phyloP scores from a whole-genome alignment of 768 basidiomycete species.

The Tubosaeta sp. region DNA sequence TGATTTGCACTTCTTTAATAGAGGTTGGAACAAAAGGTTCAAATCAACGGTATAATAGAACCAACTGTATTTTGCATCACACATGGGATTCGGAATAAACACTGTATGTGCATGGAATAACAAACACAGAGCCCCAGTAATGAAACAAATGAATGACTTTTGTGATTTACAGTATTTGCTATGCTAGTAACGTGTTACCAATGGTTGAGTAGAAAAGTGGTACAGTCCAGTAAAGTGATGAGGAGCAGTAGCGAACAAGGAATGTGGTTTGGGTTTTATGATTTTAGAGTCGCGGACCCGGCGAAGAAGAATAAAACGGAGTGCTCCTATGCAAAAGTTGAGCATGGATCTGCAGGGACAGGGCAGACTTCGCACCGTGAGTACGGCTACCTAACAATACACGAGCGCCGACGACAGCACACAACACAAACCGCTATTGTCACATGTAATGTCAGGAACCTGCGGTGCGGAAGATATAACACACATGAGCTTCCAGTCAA shows the following conservation, averaged over 20 bases:
- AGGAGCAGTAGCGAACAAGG: conserved; percentile 12
- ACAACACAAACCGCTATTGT: conserved; percentile 22
- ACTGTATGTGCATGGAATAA: conserved; percentile 24
- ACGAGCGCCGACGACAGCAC: conserved; percentile 36
- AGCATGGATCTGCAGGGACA: conserved; percentile 21
- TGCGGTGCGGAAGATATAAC: conserved; percentile 22
- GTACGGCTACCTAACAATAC: conserved; percentile 54
- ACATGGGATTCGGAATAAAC: conserved; percentile 10
- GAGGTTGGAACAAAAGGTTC: neutral
- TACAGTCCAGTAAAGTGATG: conserved; percentile 27
- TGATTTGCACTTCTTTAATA: neutral
- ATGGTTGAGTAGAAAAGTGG: conserved; percentile 16
- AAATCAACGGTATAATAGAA: neutral
- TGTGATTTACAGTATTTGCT: conserved; percentile 24
- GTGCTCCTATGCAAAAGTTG: conserved; percentile 15
- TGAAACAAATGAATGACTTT: conserved; percentile 28
- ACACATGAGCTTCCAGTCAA: conserved; percentile 20
- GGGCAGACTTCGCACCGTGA: conserved; percentile 37
- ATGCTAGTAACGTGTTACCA: conserved; percentile 24
- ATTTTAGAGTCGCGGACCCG: conserved; percentile 28
- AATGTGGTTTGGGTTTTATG: conserved; percentile 21
- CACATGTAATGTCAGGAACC: conserved; percentile 28
- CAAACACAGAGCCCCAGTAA: conserved; percentile 11
- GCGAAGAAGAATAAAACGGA: conserved; percentile 2
- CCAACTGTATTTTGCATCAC: conserved; percentile 12